Base-by-base conservation (phyloP, 768 basidiomycete genomes). In the Lentinus tigrinus region DNA sequence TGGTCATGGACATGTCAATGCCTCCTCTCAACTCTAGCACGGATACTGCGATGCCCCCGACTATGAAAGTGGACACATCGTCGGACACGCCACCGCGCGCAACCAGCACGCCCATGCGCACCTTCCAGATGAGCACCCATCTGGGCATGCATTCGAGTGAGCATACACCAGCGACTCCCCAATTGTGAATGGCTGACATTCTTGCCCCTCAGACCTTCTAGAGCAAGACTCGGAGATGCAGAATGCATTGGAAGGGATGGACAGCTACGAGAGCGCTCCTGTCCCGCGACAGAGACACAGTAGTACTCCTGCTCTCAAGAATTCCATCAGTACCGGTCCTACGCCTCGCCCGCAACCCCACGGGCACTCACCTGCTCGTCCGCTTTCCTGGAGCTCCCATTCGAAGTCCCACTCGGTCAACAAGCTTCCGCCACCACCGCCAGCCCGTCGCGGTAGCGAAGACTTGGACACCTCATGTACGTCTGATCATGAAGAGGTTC, bases 151-250 rank as follows among this genome's bases (percentile, higher is more conserved):
- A 85, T 63, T 83, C 87, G 9, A 85, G 88, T 87, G 66, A 62
- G 50, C 50, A n/a, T 13, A 19, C 3, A 6, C 39, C 11, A 14
- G 21, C 10, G 21, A 23, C 8, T 8, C 21, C 17, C 13, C 13
- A n/a, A 10, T 46, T 23, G 21, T 40, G 14, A 1, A 16, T 24
- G 31, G 23, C 43, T 46, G 43, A 46, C 43, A 23, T 23, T 19
- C 23, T 11, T 11, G 11, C 3, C 31, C 11, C 31, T 31, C 13
- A 89, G 87, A 89, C 73, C 74, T 89, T 16, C 69, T 89, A 55
- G 86, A 88, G 21, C 78, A 82, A 54, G 85, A 90, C 63, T 85
- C 87, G 2, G 86, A 86, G 63, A 89, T 90, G 88, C 85, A 84
- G 53, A 78, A 80, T 52, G 82, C 77, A 10, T 81, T 90, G 65